These are phyloP conservation scores for Ambrosia artemisiifolia DNA, from an alignment of 129 eudicot species.

Conservation along the genomic window DNA sequence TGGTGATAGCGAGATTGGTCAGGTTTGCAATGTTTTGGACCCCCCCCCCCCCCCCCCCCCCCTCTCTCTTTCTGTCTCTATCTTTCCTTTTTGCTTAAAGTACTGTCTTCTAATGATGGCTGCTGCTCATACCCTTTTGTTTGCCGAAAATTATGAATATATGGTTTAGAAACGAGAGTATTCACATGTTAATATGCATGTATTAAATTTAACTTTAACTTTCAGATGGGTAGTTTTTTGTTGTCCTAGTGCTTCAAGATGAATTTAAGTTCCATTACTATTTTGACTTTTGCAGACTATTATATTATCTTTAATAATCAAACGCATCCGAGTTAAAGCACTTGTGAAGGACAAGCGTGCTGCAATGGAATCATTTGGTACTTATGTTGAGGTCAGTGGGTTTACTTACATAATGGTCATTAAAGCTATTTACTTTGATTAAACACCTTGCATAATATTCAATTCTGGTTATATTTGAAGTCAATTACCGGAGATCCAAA, in stretches of 20 bases:
- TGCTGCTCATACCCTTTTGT: not conserved
- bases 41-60: not conserved
- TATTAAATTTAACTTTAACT: not conserved
- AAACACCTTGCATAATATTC: constrained; percentile 7
- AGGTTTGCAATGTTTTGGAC: constrained; percentile 44
- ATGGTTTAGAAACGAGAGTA: not conserved
- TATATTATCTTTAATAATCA: constrained; percentile 75
- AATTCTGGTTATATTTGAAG: constrained; percentile 38
- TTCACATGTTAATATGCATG: not conserved
- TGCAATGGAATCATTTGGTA: constrained; percentile 89
- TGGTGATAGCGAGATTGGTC: constrained; percentile 94
- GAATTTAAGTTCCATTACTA: not conserved
- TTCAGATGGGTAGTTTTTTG: not conserved
- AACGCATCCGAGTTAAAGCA: constrained; percentile 81
- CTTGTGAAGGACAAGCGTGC: constrained; percentile 87
- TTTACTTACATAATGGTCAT: not conserved
- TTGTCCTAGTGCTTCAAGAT: not conserved
- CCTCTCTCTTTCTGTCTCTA: not conserved
- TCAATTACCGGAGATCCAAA: constrained; percentile 68
- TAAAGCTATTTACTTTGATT: not conserved
- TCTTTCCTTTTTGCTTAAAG: too few relatives aligned
- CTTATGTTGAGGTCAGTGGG: constrained; percentile 83
- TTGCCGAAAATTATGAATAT: not conserved
- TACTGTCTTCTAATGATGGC: too few relatives aligned
- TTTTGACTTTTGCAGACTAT: constrained; percentile 57